phyloP scores from a whole-genome alignment of 2,329 filamentous ascomycete genomes.

The Sphaerulina populicola region DNA sequence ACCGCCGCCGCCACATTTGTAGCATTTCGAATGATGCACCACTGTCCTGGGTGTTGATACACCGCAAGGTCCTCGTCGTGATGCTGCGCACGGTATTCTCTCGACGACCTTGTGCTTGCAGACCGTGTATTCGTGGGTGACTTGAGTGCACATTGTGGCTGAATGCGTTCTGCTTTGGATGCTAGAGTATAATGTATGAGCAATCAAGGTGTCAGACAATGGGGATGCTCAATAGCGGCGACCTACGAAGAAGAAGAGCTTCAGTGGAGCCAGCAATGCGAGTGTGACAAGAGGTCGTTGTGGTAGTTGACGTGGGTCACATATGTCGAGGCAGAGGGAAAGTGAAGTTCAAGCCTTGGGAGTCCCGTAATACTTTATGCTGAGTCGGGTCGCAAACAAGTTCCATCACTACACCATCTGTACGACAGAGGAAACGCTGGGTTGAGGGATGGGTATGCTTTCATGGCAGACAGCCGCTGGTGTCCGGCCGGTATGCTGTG shows the following conservation, averaged over 20 bases:
- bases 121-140: conserved; percentile 40
- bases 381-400: conserved; percentile 22
- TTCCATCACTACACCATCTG: conserved; percentile 20
- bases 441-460: conserved; percentile 16
- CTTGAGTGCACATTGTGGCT: conserved; percentile 39
- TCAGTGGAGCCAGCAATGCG: not conserved
- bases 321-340: not conserved
- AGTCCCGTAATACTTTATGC: conserved; percentile 18
- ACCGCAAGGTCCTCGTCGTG: conserved; percentile 37
- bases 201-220: not conserved
- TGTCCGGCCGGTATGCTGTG: conserved; percentile 20
- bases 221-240: not conserved
- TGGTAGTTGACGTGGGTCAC: not conserved
- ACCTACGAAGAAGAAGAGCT: not conserved
- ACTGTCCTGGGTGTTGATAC: conserved; percentile 38
- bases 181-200: not conserved
- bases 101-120: conserved; percentile 41
- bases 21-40: conserved; percentile 44
- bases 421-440: conserved; percentile 17
- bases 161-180: not conserved
- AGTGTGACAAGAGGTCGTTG: not conserved
- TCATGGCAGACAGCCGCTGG: conserved; percentile 20
- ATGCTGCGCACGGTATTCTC: conserved; percentile 41
- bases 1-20: conserved; percentile 40
- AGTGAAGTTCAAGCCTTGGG: conserved; percentile 4